These are phyloP conservation scores for Parietaria judaica DNA, from an alignment of 306 rosid species.

Conservation along the genomic window DNA sequence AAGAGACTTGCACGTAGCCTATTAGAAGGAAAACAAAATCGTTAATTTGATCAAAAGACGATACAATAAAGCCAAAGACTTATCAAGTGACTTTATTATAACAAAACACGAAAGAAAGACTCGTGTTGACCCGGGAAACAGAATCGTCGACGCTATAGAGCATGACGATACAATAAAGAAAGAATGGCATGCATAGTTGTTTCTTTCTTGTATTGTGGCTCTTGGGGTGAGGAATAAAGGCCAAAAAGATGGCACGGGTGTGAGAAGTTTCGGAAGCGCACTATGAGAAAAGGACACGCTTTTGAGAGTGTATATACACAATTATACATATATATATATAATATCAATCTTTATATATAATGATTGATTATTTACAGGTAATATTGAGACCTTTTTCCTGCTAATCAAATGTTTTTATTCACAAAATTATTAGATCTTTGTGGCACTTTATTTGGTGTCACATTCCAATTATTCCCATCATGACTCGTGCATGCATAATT, in stretches of 20 bases:
- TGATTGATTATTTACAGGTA: conserved; percentile 32
- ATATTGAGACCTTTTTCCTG: conserved; percentile 22
- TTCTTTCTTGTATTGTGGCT: background rate
- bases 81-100: too few species aligned
- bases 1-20: too few species aligned
- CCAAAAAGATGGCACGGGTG: conserved; percentile 41
- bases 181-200: background rate
- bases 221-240: conserved; percentile 1
- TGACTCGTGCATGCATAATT: conserved; percentile 24
- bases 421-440: conserved; percentile 10
- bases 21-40: too few species aligned
- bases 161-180: background rate
- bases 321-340: conserved; percentile 7
- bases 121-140: too few species aligned
- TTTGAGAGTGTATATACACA: conserved; percentile 31
- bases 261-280: conserved; percentile 43
- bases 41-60: too few species aligned
- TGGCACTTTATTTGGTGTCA: conserved; percentile 18
- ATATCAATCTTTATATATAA: conserved; percentile 13
- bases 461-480: conserved; percentile 8
- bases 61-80: too few species aligned
- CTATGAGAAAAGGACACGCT: conserved; percentile 30
- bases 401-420: conserved; percentile 11
- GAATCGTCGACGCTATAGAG: background rate
- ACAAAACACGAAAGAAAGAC: too few species aligned